A percentile compares a stretch with the other conserved stretches of the same genome.
phyloP scores from a whole-genome alignment of 306 rosid species.

The Quercus aquifolioides region DNA sequence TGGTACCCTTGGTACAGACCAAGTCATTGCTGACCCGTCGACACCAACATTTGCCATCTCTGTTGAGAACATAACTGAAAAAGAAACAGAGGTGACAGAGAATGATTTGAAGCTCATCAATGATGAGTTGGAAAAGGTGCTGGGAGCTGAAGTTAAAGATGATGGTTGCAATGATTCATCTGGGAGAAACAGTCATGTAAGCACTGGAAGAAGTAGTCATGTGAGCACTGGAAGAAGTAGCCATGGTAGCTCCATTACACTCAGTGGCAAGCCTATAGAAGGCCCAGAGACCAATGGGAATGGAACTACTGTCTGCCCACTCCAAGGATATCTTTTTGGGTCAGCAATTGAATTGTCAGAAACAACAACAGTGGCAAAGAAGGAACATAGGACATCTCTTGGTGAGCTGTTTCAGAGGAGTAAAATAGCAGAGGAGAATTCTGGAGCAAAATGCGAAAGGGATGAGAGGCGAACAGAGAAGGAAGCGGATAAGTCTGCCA shows the following conservation, averaged over 20 bases:
- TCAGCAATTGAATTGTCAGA: constrained; percentile 67
- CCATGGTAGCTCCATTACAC: constrained; percentile 78
- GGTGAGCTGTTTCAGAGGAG: constrained; percentile 79
- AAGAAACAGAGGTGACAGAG: constrained; percentile 82
- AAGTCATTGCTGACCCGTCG: constrained; percentile 46
- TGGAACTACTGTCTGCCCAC: constrained; percentile 65
- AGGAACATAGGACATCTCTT: constrained; percentile 81
- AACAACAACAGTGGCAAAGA: constrained; percentile 57
- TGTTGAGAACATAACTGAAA: constrained; percentile 75
- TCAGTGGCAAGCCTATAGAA: constrained; percentile 71
- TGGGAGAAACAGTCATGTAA: constrained; percentile 77
- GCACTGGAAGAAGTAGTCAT: constrained; percentile 86
- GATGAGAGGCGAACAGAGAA: constrained; percentile 54
- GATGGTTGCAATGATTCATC: constrained; percentile 71
- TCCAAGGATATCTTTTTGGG: constrained; percentile 81
- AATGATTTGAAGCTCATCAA: constrained; percentile 82
- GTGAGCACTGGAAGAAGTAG: constrained; percentile 86
- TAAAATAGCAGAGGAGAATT: constrained; percentile 61
- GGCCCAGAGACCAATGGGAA: constrained; percentile 44
- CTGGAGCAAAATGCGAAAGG: constrained; percentile 41
- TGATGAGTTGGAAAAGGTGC: constrained; percentile 85
- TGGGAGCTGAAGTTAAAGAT: constrained; percentile 72
- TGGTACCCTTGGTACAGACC: constrained; percentile 87
- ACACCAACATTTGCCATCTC: constrained; percentile 81
- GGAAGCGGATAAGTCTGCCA: constrained; percentile 63